A percentile compares a stretch with the other conserved stretches of the same genome.
Evolutionary conservation across 73 alveolate genomes (phyloP).

Genomic region (Paramecium pentaurelia): DNA sequence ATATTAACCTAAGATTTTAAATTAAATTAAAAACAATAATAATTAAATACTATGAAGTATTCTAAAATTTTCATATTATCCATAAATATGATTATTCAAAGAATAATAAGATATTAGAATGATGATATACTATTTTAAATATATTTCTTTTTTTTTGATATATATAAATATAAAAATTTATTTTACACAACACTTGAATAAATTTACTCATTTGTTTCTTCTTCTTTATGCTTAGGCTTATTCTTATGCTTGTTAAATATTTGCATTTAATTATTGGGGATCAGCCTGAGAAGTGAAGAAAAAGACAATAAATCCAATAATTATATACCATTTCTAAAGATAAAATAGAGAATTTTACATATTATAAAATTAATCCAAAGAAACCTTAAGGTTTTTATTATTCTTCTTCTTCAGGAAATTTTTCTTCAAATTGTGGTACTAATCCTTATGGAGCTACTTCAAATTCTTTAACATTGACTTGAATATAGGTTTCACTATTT

Average conservation of each 20-base stretch:
- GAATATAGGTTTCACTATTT: background rate
- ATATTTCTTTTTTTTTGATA: too few species aligned
- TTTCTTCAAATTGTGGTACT: background rate
- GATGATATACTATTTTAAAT: too few species aligned
- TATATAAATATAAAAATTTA: background rate
- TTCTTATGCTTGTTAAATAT: background rate
- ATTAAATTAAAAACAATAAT: too few species aligned
- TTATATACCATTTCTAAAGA: slow-evolving; percentile 26
- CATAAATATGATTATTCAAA: too few species aligned
- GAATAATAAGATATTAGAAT: background rate
- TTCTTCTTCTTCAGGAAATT: background rate
- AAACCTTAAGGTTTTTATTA: background rate
- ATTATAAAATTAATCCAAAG: background rate
- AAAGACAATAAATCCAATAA: background rate
- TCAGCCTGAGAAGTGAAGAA: background rate
- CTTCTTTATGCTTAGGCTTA: background rate
- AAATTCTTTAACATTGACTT: background rate
- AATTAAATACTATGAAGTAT: too few species aligned
- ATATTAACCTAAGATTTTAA: too few species aligned
- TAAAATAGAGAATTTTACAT: background rate
- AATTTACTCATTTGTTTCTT: background rate
- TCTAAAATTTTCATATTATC: too few species aligned
- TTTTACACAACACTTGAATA: background rate
- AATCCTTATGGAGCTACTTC: background rate
- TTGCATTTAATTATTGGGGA: background rate